A percentile compares a stretch with the other conserved stretches of the same genome.
Evolutionary conservation across 2,329 filamentous ascomycete species (phyloP).

Genomic region (Phaeosphaeria sp.): DNA sequence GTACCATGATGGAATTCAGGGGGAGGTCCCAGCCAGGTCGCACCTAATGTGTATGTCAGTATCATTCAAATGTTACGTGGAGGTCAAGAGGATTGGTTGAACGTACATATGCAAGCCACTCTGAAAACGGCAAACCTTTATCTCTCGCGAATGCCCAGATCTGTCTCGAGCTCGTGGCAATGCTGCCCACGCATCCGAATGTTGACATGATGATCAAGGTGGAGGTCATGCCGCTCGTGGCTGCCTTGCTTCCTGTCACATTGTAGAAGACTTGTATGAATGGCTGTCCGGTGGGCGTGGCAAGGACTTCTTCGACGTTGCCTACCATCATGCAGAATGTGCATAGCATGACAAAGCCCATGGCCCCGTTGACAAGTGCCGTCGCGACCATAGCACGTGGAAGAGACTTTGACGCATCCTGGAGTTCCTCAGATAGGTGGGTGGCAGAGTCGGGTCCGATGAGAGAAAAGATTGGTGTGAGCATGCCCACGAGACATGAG

Average conservation of each 20-base stretch:
- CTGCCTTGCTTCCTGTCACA: conserved; percentile 15
- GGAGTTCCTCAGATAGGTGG: conserved; percentile 44
- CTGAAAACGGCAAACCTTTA: conserved; percentile 23
- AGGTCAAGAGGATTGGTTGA: neutral
- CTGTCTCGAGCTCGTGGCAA: conserved; percentile 26
- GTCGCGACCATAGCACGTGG: conserved; percentile 50
- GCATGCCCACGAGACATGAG: conserved; percentile 49
- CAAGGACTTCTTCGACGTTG: conserved; percentile 15
- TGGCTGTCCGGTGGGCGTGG: conserved; percentile 22
- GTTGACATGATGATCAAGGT: conserved; percentile 18
- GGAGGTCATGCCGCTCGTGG: conserved; percentile 22
- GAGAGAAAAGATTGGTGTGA: conserved; percentile 37
- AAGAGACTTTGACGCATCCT: conserved; percentile 30
- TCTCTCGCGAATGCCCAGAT: conserved; percentile 34
- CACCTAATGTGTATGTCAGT: neutral
- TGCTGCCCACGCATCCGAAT: conserved; percentile 15
- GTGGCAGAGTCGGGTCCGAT: conserved; percentile 43
- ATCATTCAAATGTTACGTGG: neutral
- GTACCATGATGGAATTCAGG: neutral
- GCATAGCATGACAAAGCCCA: conserved; percentile 43
- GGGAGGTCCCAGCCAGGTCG: neutral
- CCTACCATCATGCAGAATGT: conserved; percentile 22
- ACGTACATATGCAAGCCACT: conserved; percentile 16
- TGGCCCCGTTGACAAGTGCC: conserved; percentile 41
- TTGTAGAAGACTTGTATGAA: conserved; percentile 23